A percentile compares a stretch with the other conserved stretches of the same genome.
phyloP scores from a whole-genome alignment of 306 rosid genomes.

The Castanea mollissima region DNA sequence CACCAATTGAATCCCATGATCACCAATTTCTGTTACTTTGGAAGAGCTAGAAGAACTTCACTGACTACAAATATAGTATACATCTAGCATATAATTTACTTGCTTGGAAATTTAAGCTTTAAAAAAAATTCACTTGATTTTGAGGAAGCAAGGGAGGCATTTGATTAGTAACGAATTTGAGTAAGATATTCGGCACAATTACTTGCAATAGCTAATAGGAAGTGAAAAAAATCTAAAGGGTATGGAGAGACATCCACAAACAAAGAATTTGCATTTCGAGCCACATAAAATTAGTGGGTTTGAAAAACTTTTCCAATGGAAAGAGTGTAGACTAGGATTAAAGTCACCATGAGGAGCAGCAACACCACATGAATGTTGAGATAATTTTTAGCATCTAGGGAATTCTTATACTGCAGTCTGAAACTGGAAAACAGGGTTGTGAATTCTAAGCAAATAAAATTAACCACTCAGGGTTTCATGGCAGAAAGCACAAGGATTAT shows the following conservation, averaged over 20 bases:
- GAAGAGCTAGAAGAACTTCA: conserved; percentile 8
- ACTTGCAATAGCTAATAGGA: not conserved
- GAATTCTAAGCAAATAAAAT: not conserved
- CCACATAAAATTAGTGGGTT: not conserved
- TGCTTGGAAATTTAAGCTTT: not conserved
- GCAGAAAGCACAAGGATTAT: no score
- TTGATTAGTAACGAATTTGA: not conserved
- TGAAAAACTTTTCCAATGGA: not conserved
- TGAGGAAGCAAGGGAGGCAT: not conserved
- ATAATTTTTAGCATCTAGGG: not conserved
- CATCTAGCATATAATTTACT: not conserved
- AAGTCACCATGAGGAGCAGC: not conserved
- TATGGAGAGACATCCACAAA: not conserved
- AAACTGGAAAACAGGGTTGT: not conserved
- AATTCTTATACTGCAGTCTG: not conserved
- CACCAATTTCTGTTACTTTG: conserved; percentile 10
- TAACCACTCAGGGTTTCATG: no score
- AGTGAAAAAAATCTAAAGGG: not conserved
- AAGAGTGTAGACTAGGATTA: not conserved
- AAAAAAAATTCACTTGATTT: not conserved
- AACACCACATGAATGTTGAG: not conserved
- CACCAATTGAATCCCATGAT: conserved; percentile 18
- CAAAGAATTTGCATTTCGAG: not conserved
- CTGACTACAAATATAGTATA: not conserved
- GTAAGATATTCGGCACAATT: not conserved